Evolutionary conservation across 1,284 basidiomycete genomes (phyloP).

Genomic region (Leccinum insigne): DNA sequence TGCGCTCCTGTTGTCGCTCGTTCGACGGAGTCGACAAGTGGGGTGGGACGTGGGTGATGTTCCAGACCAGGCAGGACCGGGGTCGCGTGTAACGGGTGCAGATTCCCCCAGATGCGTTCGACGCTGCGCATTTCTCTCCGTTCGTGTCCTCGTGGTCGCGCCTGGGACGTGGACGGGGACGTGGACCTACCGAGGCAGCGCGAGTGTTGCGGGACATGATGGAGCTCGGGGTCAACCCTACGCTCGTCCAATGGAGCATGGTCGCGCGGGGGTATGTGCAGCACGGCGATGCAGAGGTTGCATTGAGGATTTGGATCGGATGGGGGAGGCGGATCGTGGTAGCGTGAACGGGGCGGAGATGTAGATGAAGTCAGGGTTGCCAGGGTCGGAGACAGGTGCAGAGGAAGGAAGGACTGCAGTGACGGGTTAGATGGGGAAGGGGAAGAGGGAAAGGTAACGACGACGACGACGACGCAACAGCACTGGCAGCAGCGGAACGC

Average conservation of each 20-base stretch:
- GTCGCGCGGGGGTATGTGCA: conserved; percentile 20
- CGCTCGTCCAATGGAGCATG: conserved; percentile 28
- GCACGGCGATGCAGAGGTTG: conserved; percentile 18
- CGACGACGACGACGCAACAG: background rate
- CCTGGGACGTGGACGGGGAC: background rate
- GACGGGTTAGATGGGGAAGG: too few species aligned
- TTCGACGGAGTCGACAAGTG: too few species aligned
- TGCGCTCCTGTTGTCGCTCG: too few species aligned
- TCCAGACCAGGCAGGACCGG: background rate
- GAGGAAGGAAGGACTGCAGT: background rate
- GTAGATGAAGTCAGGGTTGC: background rate
- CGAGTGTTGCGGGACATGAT: conserved; percentile 38
- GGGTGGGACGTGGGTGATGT: background rate
- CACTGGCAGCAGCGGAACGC: conserved; percentile 1
- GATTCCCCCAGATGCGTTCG: conserved; percentile 16
- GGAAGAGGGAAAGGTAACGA: too few species aligned
- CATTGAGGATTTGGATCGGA: conserved; percentile 21
- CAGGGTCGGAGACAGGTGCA: background rate
- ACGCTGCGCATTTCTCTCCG: conserved; percentile 32
- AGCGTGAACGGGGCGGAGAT: background rate
- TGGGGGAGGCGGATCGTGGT: conserved; percentile 12
- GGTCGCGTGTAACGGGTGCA: conserved; percentile 1
- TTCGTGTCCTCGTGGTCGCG: conserved; percentile 26
- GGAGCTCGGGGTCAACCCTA: conserved; percentile 29
- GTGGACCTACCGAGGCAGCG: conserved; percentile 15